Conservation (phyloP, 139 green algal species). For the Pseudopediastrum boryanum region DNA sequence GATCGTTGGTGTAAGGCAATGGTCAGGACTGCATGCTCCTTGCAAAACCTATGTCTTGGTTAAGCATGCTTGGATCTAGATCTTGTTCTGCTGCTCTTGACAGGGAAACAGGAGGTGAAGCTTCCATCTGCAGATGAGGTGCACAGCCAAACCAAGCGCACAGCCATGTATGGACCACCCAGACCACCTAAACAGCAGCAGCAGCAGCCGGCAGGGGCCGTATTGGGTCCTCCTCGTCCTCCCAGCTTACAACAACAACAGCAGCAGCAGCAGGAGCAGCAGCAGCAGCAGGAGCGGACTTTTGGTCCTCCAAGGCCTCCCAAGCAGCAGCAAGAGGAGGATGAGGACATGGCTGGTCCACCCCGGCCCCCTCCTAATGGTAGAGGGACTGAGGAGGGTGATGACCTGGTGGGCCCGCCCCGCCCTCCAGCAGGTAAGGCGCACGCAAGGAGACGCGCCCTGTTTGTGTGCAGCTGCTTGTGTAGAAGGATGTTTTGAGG, state of each 20-base stretch:
- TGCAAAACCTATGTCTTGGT: not conserved
- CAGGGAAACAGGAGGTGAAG: conserved; percentile 42
- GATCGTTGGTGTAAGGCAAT: not conserved
- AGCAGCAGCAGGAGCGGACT: not conserved
- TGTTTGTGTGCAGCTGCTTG: not conserved
- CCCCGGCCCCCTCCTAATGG: conserved; percentile 20
- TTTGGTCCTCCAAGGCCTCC: not conserved
- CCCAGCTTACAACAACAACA: conserved; percentile 16
- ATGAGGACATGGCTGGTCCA: conserved; percentile 30
- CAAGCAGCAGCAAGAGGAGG: not conserved
- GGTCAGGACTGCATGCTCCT: not conserved
- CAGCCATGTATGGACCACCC: too few relatives aligned
- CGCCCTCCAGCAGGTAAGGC: conserved; percentile 8
- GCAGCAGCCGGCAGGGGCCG: not conserved
- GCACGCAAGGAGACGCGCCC: not conserved
- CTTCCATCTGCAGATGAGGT: conserved; percentile 8
- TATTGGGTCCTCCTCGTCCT: conserved; percentile 5
- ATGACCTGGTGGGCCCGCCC: conserved; percentile 11
- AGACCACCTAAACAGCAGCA: too few relatives aligned
- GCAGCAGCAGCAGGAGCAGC: conserved; percentile 12
- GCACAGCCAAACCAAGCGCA: conserved; percentile 33
- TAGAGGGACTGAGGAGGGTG: not conserved
- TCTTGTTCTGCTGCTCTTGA: not conserved
- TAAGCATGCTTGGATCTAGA: not conserved
- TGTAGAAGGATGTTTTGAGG: not conserved